These are phyloP conservation scores for Rhodotorula sp. DNA, from an alignment of 1,284 basidiomycete genomes.

Conservation along the genomic window DNA sequence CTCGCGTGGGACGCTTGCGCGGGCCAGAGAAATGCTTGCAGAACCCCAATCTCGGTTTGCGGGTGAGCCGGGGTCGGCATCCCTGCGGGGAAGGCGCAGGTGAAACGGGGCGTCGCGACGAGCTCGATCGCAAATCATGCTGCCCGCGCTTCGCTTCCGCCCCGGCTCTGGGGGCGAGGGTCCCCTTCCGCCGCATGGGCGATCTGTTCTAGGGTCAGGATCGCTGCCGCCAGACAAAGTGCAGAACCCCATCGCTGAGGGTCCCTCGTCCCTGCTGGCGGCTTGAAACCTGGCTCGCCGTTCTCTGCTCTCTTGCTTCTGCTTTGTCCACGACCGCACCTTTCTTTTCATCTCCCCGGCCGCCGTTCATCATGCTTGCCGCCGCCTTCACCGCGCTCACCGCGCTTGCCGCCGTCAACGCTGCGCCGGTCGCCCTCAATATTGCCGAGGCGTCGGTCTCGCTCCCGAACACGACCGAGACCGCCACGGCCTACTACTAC, in stretches of 20 bases:
- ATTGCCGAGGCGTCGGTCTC: constrained; percentile 22
- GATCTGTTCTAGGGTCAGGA: not conserved
- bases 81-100: not conserved
- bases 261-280: constrained; percentile 3
- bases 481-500: constrained; percentile 22
- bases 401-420: constrained; percentile 12
- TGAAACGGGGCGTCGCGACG: constrained; percentile 3
- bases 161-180: not conserved
- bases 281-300: not conserved
- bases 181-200: not conserved
- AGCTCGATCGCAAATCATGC: not conserved
- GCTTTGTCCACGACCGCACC: not conserved
- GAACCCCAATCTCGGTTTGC: no score
- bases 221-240: no score
- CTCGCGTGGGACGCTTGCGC: no score
- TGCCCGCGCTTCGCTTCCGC: not conserved
- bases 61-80: not conserved
- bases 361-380: constrained; percentile 27
- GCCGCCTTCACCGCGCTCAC: constrained; percentile 8
- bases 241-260: not conserved
- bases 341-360: not conserved
- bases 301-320: not conserved
- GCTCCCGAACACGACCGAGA: constrained; percentile 36
- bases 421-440: constrained; percentile 23
- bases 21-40: no score